Conservation (phyloP, 768 basidiomycete species). For the Collybia sordida region DNA sequence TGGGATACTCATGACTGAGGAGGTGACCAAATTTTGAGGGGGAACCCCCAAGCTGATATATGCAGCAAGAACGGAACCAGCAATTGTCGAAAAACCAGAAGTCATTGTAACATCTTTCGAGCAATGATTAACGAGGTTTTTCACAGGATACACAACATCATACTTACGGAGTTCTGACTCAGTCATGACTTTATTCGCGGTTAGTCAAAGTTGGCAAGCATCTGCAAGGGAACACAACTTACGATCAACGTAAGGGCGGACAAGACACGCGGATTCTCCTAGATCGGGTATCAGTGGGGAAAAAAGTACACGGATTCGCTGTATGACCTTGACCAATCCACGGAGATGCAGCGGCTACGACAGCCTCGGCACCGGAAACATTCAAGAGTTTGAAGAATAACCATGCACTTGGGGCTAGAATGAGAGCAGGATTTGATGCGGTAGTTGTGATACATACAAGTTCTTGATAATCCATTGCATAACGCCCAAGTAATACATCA, state of each 20-base stretch:
- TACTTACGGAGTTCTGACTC: conserved; percentile 72
- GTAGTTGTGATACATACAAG: conserved; percentile 50
- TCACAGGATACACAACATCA: neutral
- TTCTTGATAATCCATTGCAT: conserved; percentile 93
- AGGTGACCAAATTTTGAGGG: conserved; percentile 77
- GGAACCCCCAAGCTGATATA: conserved; percentile 82
- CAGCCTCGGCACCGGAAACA: conserved; percentile 92
- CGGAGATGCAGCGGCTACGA: conserved; percentile 91
- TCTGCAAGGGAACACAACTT: conserved; percentile 15
- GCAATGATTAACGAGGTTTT: neutral
- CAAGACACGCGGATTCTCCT: conserved; percentile 81
- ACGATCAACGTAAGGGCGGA: conserved; percentile 78
- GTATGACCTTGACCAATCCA: conserved; percentile 81
- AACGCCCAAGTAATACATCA: conserved; percentile 86
- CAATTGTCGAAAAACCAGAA: conserved; percentile 91
- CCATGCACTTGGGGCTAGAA: conserved; percentile 60
- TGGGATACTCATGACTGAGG: conserved; percentile 94
- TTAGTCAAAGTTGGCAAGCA: neutral
- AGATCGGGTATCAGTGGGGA: neutral
- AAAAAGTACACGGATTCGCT: neutral
- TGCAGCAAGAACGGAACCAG: conserved; percentile 84
- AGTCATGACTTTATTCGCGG: conserved; percentile 57
- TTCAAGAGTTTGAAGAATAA: conserved; percentile 92
- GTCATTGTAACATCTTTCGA: conserved; percentile 74
- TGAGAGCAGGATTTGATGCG: no score